Evolutionary conservation across 1,139 yeast genomes (phyloP).

Genomic region (Lodderomyces parapsilosis): DNA sequence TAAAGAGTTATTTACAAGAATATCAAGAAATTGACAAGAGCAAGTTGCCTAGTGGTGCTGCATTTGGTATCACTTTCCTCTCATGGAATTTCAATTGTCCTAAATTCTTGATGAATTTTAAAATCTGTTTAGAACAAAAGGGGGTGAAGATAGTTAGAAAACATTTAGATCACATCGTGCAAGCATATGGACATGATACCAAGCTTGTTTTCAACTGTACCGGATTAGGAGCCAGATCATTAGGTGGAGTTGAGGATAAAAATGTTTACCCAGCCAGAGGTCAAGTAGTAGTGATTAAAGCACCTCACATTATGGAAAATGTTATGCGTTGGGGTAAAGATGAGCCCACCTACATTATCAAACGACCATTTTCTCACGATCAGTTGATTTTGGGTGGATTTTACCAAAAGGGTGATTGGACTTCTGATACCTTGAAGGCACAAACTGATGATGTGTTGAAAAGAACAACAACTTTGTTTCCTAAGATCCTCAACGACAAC

Average conservation of each 20-base stretch:
- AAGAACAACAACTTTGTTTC: slow-evolving; percentile 54
- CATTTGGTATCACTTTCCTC: slow-evolving; percentile 51
- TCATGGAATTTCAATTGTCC: slow-evolving; percentile 75
- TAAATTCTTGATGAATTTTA: slow-evolving; percentile 46
- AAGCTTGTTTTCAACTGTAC: slow-evolving; percentile 64
- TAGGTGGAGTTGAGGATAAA: slow-evolving; percentile 45
- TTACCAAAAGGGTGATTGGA: slow-evolving; percentile 57
- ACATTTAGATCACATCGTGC: slow-evolving; percentile 50
- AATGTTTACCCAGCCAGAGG: slow-evolving; percentile 64
- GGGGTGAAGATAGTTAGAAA: slow-evolving; percentile 53
- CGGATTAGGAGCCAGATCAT: slow-evolving; percentile 58
- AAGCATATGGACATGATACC: slow-evolving; percentile 45
- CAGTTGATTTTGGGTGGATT: slow-evolving; percentile 70
- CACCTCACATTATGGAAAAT: slow-evolving; percentile 53
- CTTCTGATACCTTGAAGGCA: slow-evolving; percentile 50
- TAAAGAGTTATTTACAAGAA: slow-evolving; percentile 46
- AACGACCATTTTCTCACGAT: slow-evolving; percentile 61
- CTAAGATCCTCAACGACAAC: slow-evolving; percentile 47
- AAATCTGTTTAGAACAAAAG: slow-evolving; percentile 33
- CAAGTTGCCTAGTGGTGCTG: slow-evolving; percentile 47
- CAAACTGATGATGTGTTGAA: slow-evolving; percentile 59
- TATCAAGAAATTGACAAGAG: slow-evolving; percentile 29
- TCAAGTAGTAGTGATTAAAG: slow-evolving; percentile 62
- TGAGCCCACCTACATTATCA: slow-evolving; percentile 64
- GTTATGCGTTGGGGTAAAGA: slow-evolving; percentile 51